A percentile compares a stretch with the other conserved stretches of the same genome.
Conservation (phyloP, 768 basidiomycete genomes). For the Mycena amicta region DNA sequence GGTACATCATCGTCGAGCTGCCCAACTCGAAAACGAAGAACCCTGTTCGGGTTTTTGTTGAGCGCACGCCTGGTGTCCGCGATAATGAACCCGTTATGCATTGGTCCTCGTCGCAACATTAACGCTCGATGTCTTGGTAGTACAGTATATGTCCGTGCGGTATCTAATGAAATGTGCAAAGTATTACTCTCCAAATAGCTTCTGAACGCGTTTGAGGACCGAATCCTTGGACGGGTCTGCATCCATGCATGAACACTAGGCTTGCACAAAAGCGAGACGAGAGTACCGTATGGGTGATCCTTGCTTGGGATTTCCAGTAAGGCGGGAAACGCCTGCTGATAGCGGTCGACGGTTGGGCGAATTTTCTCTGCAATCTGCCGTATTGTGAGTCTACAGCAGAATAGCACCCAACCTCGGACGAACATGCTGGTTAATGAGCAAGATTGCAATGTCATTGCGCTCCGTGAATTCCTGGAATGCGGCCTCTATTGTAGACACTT, state of each 20-base stretch:
- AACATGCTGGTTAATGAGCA: slow-evolving; percentile 98
- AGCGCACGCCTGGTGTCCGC: slow-evolving; percentile 63
- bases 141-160: slow-evolving; percentile 20
- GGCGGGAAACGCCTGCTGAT: slow-evolving; percentile 95
- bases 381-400: neutral
- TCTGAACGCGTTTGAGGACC: slow-evolving; percentile 94
- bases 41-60: slow-evolving; percentile 70
- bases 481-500: slow-evolving; percentile 85
- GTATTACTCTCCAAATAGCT: slow-evolving; percentile 93
- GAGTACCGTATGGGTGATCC: slow-evolving; percentile 98
- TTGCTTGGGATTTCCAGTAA: slow-evolving; percentile 97
- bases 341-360: slow-evolving; percentile 90
- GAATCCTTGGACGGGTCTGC: slow-evolving; percentile 97
- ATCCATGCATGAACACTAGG: too few species aligned
- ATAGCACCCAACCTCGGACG: slow-evolving; percentile 35
- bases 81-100: slow-evolving; percentile 74
- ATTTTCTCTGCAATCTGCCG: slow-evolving; percentile 96
- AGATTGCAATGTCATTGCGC: slow-evolving; percentile 92
- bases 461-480: slow-evolving; percentile 95
- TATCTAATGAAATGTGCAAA: slow-evolving; percentile 25
- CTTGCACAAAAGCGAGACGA: too few species aligned
- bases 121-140: slow-evolving; percentile 29
- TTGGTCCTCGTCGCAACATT: slow-evolving; percentile 50
- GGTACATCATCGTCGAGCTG: slow-evolving; percentile 77
- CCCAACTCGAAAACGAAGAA: slow-evolving; percentile 68